Evolutionary conservation across 179 eudicot genomes (phyloP).

Genomic region (Silene noctiflora): DNA sequence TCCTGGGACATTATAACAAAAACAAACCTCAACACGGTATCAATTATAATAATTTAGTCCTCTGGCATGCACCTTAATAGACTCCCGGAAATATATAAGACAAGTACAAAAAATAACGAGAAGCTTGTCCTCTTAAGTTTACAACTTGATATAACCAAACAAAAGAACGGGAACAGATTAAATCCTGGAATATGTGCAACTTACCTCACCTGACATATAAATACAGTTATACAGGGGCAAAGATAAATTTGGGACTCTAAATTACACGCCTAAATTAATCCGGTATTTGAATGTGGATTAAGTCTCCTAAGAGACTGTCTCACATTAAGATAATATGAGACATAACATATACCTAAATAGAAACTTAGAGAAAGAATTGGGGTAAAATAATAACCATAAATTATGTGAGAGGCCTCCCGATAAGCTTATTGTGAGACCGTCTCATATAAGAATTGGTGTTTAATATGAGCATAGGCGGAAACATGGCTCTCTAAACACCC

Average conservation of each 20-base stretch:
- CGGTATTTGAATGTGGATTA: too few relatives aligned
- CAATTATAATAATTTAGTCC: neutral
- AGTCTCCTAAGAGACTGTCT: too few relatives aligned
- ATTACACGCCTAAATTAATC: neutral
- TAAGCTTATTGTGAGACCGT: too few relatives aligned
- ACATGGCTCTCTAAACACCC: neutral
- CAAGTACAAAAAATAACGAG: neutral
- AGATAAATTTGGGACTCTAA: neutral
- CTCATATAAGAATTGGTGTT: too few relatives aligned
- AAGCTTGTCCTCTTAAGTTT: neutral
- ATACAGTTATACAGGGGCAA: neutral
- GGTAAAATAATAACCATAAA: too few relatives aligned
- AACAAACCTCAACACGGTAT: neutral
- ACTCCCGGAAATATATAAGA: neutral
- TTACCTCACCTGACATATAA: neutral
- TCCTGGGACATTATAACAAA: slow-evolving; percentile 41
- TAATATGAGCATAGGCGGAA: neutral
- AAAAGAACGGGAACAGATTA: neutral
- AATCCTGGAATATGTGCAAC: neutral
- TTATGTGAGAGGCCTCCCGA: too few relatives aligned
- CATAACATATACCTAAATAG: too few relatives aligned
- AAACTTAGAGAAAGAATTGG: too few relatives aligned
- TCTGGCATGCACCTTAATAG: neutral
- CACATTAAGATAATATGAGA: too few relatives aligned
- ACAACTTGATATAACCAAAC: neutral